Evolutionary conservation across 2,329 filamentous ascomycete species (phyloP), one percentile per base, ranked within the genome.

Genomic region (Trichoderma sp.): DNA sequence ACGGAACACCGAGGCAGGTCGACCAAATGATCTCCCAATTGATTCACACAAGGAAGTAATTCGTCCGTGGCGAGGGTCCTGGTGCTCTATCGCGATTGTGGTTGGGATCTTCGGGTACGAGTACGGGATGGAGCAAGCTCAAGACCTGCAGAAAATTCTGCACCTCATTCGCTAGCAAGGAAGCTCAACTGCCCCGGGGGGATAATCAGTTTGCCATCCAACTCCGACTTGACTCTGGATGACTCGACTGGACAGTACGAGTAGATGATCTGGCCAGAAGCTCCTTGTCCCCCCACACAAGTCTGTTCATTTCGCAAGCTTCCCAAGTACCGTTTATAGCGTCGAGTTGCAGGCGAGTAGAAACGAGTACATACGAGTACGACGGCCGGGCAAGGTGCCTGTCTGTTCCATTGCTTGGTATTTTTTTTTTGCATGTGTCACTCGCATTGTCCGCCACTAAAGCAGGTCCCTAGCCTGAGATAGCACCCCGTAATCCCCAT

Each of bases 401-500:
- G 30, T 7, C 34, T 39, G 34, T 39, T 39, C 1, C 19, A 60
- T 41, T 50, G 57, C 57, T 30, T 30, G 34, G 26, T 50, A 51
- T 51, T 60, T 50, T 60, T 50, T 43, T 51, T 60, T 50, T 60
- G 30, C 45, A 51, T 60, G 57, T 60, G 57, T 48, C 43, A 39
- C 43, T 28, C 34, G 34, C 15, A 19, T 24, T 48, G n/a, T 47
- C 50, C 21, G 30, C 47, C 43, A 47, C 30, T 60, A 59, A 55
- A 34, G 12, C 19, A 50, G 45, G 57, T 50, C 48, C 57, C 57
- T n/a, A 48, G 41, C 28, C 6, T 15, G 28, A 19, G 34, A 45
- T n/a, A 43, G 21, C 45, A 51, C 15, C 43, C 21, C 57, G 28
- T 39, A 39, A 10, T 39, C 34, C 12, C 34, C 34, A 39, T 39